Evolutionary conservation across 768 basidiomycete species (phyloP).

Genomic region (Tulasnella calospora): DNA sequence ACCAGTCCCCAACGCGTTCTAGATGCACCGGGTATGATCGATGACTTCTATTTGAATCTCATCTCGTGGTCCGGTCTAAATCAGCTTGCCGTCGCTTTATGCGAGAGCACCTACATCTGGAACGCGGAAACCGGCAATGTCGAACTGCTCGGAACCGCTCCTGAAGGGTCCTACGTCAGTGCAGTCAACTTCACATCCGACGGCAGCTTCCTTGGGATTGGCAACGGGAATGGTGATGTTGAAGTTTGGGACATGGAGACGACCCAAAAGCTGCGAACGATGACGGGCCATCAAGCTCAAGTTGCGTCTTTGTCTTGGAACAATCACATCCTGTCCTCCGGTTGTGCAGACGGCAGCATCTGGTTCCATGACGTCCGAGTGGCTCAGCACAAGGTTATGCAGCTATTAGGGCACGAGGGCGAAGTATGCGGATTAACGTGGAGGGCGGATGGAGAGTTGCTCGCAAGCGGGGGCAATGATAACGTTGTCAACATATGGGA

Average conservation of each 20-base stretch:
- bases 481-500: conserved; percentile 99
- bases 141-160: conserved; percentile 66
- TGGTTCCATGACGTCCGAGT: conserved; percentile 95
- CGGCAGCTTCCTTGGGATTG: conserved; percentile 76
- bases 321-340: conserved; percentile 77
- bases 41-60: conserved; percentile 97
- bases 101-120: conserved; percentile 87
- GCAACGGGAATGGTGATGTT: conserved; percentile 74
- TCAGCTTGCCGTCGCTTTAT: conserved; percentile 83
- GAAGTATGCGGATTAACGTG: conserved; percentile 92
- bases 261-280: conserved; percentile 77
- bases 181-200: conserved; percentile 75
- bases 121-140: conserved; percentile 84
- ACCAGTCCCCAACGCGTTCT: conserved; percentile 88
- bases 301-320: conserved; percentile 85
- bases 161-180: conserved; percentile 69
- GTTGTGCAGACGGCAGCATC: conserved; percentile 90
- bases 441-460: conserved; percentile 79
- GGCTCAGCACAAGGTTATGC: conserved; percentile 81
- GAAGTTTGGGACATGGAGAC: conserved; percentile 92
- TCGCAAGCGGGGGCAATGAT: conserved; percentile 95
- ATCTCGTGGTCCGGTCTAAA: conserved; percentile 85
- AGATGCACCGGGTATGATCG: conserved; percentile 77
- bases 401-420: conserved; percentile 81
- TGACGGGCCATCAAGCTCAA: conserved; percentile 80